phyloP scores from a whole-genome alignment of 176 grass and related monocot genomes.

The Poa annua region DNA sequence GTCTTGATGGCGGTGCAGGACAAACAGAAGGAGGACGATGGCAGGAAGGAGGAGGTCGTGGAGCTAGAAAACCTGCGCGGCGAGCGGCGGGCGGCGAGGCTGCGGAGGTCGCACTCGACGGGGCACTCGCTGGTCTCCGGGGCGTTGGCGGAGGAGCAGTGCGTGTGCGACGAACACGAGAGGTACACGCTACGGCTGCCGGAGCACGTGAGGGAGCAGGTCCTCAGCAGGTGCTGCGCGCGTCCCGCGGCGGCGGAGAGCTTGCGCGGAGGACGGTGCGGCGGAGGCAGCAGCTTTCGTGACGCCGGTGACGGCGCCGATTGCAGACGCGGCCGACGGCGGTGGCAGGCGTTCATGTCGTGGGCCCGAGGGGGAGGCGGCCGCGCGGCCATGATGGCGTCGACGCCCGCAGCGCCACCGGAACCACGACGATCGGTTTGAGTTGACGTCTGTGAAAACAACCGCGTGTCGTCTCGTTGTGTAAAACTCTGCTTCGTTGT shows the following conservation, averaged over 20 bases:
- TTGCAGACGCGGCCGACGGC: slow-evolving; percentile 54
- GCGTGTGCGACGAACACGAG: slow-evolving; percentile 47
- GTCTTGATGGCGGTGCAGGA: slow-evolving; percentile 28
- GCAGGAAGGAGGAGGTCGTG: slow-evolving; percentile 52
- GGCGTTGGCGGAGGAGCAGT: slow-evolving; percentile 5
- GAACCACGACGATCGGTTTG: background rate
- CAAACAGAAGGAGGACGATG: background rate
- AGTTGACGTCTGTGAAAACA: background rate
- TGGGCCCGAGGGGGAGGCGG: slow-evolving; percentile 40
- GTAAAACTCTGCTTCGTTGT: no score
- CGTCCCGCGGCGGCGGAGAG: slow-evolving; percentile 50
- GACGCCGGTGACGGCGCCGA: slow-evolving; percentile 42
- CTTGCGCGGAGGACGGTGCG: slow-evolving; percentile 23
- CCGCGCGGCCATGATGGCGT: background rate
- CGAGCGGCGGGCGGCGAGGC: slow-evolving; percentile 40
- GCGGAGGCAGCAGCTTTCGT: slow-evolving; percentile 46
- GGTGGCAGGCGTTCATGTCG: slow-evolving; percentile 47
- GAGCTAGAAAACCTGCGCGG: slow-evolving; percentile 67
- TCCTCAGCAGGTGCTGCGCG: slow-evolving; percentile 48
- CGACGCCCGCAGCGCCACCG: background rate
- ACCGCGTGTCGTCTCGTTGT: no score
- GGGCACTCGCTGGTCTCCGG: slow-evolving; percentile 37
- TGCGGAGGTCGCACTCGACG: slow-evolving; percentile 66
- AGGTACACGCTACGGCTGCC: slow-evolving; percentile 82
- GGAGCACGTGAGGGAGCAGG: slow-evolving; percentile 57